A percentile compares a stretch with the other conserved stretches of the same genome.
Evolutionary conservation across 345 rosid genomes (phyloP).

Genomic region (Barbarea vulgaris): DNA sequence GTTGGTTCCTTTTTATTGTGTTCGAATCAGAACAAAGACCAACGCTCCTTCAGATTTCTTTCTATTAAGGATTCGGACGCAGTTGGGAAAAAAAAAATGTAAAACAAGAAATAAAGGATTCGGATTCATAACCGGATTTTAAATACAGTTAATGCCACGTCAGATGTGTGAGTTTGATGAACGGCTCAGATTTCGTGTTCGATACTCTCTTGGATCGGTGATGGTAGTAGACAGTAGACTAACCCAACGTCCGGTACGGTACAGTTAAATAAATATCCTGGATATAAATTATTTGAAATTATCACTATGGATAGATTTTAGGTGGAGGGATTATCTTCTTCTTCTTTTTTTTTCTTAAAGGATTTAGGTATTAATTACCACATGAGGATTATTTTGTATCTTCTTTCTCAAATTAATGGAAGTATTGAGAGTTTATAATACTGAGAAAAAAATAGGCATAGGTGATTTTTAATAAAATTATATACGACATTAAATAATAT

Average conservation of each 20-base stretch:
- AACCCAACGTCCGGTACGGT: neutral
- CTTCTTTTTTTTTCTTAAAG: neutral
- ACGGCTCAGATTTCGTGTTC: conserved; percentile 51
- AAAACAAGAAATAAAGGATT: neutral
- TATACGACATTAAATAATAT: too few relatives aligned
- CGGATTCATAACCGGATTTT: conserved; percentile 84
- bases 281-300: neutral
- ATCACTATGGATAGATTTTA: neutral
- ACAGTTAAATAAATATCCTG: neutral
- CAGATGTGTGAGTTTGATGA: conserved; percentile 4
- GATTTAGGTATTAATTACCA: neutral
- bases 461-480: neutral
- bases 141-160: conserved; percentile 69
- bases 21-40: conserved; percentile 34
- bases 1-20: neutral
- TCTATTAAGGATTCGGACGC: conserved; percentile 52
- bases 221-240: too few relatives aligned
- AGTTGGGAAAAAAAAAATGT: neutral
- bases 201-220: conserved; percentile 32
- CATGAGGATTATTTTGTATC: neutral
- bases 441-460: too few relatives aligned
- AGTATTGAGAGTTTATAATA: too few relatives aligned
- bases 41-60: conserved; percentile 14
- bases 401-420: neutral
- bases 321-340: neutral